Conservation (phyloP, 2,329 filamentous ascomycete species). For the Alternaria ethzedia region DNA sequence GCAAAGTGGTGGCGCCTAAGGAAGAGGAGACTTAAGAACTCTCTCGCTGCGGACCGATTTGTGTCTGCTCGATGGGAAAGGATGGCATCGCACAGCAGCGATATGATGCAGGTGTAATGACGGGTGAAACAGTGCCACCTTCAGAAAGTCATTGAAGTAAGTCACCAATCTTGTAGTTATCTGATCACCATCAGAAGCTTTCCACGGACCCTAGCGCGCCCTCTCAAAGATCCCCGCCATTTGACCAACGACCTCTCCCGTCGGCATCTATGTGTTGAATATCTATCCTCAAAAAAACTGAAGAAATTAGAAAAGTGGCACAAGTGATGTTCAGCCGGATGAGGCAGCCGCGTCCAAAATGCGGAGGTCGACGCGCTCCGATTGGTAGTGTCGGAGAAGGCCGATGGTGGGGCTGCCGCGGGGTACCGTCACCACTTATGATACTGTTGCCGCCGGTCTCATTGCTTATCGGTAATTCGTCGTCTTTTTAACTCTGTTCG, state of each 20-base stretch:
- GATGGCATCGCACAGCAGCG: background rate
- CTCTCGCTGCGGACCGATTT: background rate
- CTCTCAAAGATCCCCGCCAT: background rate
- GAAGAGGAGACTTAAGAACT: background rate
- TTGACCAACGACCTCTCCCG: background rate
- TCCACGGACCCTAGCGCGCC: background rate
- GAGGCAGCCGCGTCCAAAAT: background rate
- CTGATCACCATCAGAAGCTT: background rate
- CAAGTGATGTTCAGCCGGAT: background rate
- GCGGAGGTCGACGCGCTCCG: slow-evolving; percentile 12
- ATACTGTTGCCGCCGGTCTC: background rate
- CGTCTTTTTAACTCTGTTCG: too few species aligned
- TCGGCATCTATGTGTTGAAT: background rate
- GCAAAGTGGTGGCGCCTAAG: background rate
- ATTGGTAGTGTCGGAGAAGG: slow-evolving; percentile 10
- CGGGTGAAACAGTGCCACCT: fast-evolving
- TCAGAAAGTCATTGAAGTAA: background rate
- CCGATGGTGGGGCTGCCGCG: slow-evolving; percentile 9
- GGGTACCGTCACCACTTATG: background rate
- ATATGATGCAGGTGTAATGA: background rate
- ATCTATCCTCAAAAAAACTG: background rate
- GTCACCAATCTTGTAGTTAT: background rate
- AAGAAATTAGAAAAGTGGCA: background rate
- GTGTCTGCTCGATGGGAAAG: background rate
- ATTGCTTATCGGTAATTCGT: background rate